Conservation (phyloP, 305 asterid genomes). For the Galium porrigens region DNA sequence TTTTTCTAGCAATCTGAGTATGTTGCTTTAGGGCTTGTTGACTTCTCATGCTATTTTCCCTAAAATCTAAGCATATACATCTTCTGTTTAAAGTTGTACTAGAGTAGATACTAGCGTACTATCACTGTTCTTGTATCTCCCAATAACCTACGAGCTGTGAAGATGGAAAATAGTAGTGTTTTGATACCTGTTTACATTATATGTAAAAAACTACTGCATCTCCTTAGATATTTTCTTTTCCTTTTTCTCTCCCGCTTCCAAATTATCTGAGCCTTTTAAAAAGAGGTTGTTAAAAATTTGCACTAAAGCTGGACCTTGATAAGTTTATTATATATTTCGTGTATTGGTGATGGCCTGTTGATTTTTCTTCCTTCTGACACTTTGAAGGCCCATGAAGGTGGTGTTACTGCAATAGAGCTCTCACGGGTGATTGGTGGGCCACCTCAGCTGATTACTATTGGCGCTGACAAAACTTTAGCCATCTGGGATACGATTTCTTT, state of each 20-base stretch:
- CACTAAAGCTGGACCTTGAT: neutral
- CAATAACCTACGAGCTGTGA: neutral
- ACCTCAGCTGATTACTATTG: conserved; percentile 81
- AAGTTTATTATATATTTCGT: neutral
- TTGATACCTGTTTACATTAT: neutral
- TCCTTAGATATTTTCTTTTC: neutral
- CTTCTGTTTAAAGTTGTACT: neutral
- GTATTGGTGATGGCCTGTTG: conserved; percentile 5
- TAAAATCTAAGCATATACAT: neutral
- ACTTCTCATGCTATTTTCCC: neutral
- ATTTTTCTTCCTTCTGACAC: conserved; percentile 9
- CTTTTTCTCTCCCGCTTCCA: neutral
- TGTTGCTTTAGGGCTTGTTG: neutral
- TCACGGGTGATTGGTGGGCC: conserved; percentile 78
- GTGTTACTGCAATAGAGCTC: conserved; percentile 83
- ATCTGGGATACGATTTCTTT: conserved; percentile 79
- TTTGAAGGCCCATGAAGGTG: conserved; percentile 83
- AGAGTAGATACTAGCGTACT: neutral
- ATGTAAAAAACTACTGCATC: neutral
- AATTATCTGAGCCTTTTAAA: neutral
- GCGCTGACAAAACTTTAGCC: conserved; percentile 75
- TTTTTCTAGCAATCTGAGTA: neutral
- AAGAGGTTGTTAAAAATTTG: neutral
- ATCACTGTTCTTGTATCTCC: neutral
- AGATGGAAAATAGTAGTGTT: neutral